Conservation (phyloP, 2,329 filamentous ascomycete species). For the Ampelomyces quisqualis region DNA sequence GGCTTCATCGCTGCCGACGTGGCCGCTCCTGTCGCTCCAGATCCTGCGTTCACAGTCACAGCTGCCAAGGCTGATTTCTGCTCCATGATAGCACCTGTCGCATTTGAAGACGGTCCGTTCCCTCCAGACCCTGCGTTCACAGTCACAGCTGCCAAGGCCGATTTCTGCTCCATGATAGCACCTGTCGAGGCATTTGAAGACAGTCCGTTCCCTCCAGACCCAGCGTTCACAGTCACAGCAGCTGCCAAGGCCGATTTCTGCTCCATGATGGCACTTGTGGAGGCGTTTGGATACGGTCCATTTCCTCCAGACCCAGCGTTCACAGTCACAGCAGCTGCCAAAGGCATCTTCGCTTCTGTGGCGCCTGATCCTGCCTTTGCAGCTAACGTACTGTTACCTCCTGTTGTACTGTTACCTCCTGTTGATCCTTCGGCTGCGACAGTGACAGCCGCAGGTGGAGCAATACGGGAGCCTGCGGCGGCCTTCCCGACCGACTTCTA, state of each 20-base stretch:
- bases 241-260: neutral
- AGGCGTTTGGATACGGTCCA: neutral
- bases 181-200: slow-evolving; percentile 1
- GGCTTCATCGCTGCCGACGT: too few relatives aligned
- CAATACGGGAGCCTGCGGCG: neutral
- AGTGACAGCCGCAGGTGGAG: neutral
- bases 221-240: slow-evolving; percentile 1
- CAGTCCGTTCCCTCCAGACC: neutral
- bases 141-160: slow-evolving; percentile 14
- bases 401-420: too few relatives aligned
- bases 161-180: neutral
- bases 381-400: neutral
- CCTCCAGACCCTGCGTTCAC: slow-evolving; percentile 12
- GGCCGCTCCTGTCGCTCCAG: too few relatives aligned
- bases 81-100: too few relatives aligned
- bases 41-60: slow-evolving; percentile 12
- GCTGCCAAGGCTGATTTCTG: neutral
- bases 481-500: slow-evolving; percentile 1
- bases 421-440: neutral
- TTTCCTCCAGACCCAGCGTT: slow-evolving; percentile 2
- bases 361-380: neutral
- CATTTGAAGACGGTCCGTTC: neutral
- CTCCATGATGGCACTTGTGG: neutral
- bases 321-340: neutral
- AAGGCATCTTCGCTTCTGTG: neutral